phyloP scores from a whole-genome alignment of 495 filamentous ascomycete species.

The Annulohypoxylon stygium region DNA sequence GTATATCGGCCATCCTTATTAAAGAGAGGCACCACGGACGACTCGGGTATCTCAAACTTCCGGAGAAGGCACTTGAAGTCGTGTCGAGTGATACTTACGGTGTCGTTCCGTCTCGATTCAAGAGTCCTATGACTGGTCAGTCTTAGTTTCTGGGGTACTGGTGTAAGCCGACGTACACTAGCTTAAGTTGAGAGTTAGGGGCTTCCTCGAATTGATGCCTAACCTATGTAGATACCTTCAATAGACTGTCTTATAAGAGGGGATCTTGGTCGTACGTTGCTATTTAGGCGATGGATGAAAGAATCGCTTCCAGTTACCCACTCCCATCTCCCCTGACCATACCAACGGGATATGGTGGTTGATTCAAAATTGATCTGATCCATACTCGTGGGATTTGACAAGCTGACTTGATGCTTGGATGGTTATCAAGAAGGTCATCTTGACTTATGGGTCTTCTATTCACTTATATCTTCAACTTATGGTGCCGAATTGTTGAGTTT shows the following conservation, averaged over 20 bases:
- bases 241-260: not conserved
- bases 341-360: not conserved
- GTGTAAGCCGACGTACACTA: not conserved
- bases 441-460: not conserved
- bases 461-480: not conserved
- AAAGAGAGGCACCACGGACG: not conserved
- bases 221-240: not conserved
- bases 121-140: slow-evolving; percentile 10
- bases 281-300: not conserved
- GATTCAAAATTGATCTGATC: not conserved
- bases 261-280: not conserved
- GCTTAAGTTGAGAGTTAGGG: not conserved
- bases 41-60: slow-evolving; percentile 10
- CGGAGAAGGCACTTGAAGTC: slow-evolving; percentile 10
- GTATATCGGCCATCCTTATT: slow-evolving; percentile 9
- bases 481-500: not conserved
- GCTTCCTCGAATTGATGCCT: not conserved
- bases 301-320: not conserved
- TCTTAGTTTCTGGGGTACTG: not conserved
- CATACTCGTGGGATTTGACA: not conserved
- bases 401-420: not conserved
- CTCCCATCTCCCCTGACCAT: not conserved
- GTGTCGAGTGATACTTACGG: not conserved
- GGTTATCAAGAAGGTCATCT: not conserved
- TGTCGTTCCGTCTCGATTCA: not conserved